These are phyloP conservation scores for Groenewaldozyma sp. DNA, from an alignment of 1,139 yeast genomes.

Conservation along the genomic window DNA sequence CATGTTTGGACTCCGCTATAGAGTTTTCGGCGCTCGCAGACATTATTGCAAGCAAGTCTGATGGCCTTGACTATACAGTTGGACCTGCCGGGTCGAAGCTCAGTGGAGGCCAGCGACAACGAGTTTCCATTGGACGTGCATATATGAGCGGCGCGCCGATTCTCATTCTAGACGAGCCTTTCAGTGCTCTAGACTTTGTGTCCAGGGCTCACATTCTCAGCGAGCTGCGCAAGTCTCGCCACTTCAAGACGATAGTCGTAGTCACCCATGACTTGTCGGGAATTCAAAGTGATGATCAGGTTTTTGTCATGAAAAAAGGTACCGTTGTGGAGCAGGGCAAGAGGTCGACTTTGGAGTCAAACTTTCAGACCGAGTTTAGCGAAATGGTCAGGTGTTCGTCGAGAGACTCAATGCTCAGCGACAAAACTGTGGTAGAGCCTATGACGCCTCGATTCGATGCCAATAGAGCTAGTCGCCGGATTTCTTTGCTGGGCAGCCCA, in stretches of 20 bases:
- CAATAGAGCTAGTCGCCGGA: not conserved
- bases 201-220: constrained; percentile 32
- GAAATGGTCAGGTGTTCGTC: not conserved
- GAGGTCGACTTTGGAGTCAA: constrained; percentile 28
- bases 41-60: constrained; percentile 38
- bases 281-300: constrained; percentile 45
- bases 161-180: constrained; percentile 73
- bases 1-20: not conserved
- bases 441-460: not conserved
- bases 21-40: constrained; percentile 28
- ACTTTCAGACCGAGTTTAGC: constrained; percentile 2
- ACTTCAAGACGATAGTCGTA: constrained; percentile 62
- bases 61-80: constrained; percentile 47
- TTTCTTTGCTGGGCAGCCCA: not conserved
- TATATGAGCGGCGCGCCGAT: constrained; percentile 61
- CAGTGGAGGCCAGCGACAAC: constrained; percentile 91
- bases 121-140: constrained; percentile 79
- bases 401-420: constrained; percentile 1
- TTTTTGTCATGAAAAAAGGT: constrained; percentile 54
- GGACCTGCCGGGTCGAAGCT: constrained; percentile 41
- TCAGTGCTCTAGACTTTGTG: constrained; percentile 63
- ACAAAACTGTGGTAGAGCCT: not conserved
- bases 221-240: constrained; percentile 51
- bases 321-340: constrained; percentile 38
- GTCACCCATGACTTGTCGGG: constrained; percentile 68